phyloP scores from a whole-genome alignment of 2,329 filamentous ascomycete species.

The Xylariomycetidae sp. region DNA sequence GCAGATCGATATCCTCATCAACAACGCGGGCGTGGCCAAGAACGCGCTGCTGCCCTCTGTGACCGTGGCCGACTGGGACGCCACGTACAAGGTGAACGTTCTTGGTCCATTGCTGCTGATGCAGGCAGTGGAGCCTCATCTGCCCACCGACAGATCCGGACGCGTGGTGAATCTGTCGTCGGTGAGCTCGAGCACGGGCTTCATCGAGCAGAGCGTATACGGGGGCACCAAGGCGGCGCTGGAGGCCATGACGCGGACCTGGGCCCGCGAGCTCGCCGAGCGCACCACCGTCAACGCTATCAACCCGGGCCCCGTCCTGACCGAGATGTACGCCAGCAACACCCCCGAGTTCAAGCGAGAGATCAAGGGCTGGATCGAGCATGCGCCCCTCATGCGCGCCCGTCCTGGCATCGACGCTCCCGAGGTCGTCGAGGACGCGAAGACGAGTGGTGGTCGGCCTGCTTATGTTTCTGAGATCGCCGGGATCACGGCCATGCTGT shows the following conservation, averaged over 20 bases:
- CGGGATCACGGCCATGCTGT: slow-evolving; percentile 71
- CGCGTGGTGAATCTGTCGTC: slow-evolving; percentile 52
- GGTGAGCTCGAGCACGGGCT: slow-evolving; percentile 47
- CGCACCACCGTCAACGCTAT: slow-evolving; percentile 50
- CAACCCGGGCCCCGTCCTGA: slow-evolving; percentile 51
- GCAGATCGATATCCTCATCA: slow-evolving; percentile 77
- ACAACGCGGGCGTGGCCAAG: slow-evolving; percentile 70
- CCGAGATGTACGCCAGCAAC: slow-evolving; percentile 35
- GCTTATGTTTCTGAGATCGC: slow-evolving; percentile 67
- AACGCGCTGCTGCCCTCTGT: slow-evolving; percentile 63
- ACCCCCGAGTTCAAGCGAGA: slow-evolving; percentile 34
- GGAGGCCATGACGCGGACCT: slow-evolving; percentile 54
- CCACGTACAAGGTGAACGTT: slow-evolving; percentile 75
- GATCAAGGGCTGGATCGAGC: slow-evolving; percentile 38
- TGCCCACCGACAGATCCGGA: slow-evolving; percentile 60
- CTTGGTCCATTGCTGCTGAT: slow-evolving; percentile 72
- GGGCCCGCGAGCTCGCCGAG: slow-evolving; percentile 50
- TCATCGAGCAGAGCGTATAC: slow-evolving; percentile 51
- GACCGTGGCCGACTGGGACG: slow-evolving; percentile 56
- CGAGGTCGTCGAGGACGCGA: slow-evolving; percentile 53
- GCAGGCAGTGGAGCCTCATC: slow-evolving; percentile 63
- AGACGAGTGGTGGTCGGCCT: slow-evolving; percentile 49
- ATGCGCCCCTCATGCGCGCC: slow-evolving; percentile 57
- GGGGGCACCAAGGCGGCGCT: slow-evolving; percentile 52
- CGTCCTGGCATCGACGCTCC: slow-evolving; percentile 56